Evolutionary conservation across 257 asterid species (phyloP).

Genomic region (Solanum verrucosum): DNA sequence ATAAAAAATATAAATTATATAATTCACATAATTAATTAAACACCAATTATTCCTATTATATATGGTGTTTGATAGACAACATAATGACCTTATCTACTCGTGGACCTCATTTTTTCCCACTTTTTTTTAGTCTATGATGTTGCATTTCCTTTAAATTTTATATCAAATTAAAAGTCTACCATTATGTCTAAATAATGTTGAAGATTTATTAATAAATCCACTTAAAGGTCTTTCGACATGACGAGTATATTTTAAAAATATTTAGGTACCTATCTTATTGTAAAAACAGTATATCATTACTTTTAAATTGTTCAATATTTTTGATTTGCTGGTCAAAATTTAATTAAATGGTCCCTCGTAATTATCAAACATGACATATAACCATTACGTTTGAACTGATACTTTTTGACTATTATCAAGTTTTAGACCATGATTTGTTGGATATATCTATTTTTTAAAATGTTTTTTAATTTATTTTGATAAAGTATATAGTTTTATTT

Average conservation of each 20-base stretch:
- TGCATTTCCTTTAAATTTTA: not conserved
- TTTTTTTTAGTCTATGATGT: not conserved
- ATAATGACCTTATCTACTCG: not conserved
- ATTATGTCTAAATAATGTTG: not conserved
- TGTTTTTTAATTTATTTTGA: not conserved
- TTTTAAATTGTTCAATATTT: not conserved
- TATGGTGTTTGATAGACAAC: not conserved
- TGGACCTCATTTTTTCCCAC: not conserved
- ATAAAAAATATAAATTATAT: too few species aligned
- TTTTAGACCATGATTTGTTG: not conserved
- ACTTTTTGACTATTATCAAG: not conserved
- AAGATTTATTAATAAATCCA: not conserved
- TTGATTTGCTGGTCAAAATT: not conserved
- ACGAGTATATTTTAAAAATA: not conserved
- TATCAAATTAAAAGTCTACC: not conserved
- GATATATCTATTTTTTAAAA: not conserved
- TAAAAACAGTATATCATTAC: not conserved
- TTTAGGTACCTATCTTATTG: not conserved
- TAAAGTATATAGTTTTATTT: not conserved
- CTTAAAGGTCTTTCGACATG: not conserved
- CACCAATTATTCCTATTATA: not conserved
- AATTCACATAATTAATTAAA: not conserved
- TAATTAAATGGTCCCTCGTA: not conserved
- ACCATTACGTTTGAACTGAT: not conserved
- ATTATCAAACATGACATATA: not conserved